Evolutionary conservation across 2,329 filamentous ascomycete genomes (phyloP).

Genomic region (Alternaria panax): DNA sequence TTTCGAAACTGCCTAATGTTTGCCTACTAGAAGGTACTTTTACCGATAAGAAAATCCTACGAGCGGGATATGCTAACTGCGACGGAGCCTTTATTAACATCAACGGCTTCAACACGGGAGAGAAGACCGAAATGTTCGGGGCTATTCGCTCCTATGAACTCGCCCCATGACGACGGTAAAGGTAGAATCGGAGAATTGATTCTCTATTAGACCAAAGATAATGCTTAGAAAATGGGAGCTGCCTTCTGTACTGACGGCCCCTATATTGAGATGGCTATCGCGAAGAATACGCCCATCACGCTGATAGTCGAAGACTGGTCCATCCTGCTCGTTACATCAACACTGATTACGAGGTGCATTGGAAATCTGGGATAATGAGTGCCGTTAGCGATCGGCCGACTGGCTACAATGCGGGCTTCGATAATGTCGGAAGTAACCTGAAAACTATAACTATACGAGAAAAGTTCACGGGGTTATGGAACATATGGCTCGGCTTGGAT

Average conservation of each 20-base stretch:
- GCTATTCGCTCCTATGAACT: slow-evolving; percentile 49
- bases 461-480: slow-evolving; percentile 60
- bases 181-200: slow-evolving; percentile 41
- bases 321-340: no score
- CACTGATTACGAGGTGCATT: no score
- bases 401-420: no score
- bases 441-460: slow-evolving; percentile 15
- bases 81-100: background rate
- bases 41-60: background rate
- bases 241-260: slow-evolving; percentile 41
- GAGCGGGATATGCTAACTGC: background rate
- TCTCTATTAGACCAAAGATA: slow-evolving; percentile 2
- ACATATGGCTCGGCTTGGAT: background rate
- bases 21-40: background rate
- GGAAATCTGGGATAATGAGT: no score
- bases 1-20: background rate
- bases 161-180: slow-evolving; percentile 55
- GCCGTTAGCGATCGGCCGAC: no score
- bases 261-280: slow-evolving; percentile 40
- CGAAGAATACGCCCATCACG: slow-evolving; percentile 9
- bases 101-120: background rate
- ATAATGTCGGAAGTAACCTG: background rate
- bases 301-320: no score
- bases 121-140: slow-evolving; percentile 61
- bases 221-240: slow-evolving; percentile 23